Evolutionary conservation across 805 yeast species (phyloP).

Genomic region (Yueomyces sp.): DNA sequence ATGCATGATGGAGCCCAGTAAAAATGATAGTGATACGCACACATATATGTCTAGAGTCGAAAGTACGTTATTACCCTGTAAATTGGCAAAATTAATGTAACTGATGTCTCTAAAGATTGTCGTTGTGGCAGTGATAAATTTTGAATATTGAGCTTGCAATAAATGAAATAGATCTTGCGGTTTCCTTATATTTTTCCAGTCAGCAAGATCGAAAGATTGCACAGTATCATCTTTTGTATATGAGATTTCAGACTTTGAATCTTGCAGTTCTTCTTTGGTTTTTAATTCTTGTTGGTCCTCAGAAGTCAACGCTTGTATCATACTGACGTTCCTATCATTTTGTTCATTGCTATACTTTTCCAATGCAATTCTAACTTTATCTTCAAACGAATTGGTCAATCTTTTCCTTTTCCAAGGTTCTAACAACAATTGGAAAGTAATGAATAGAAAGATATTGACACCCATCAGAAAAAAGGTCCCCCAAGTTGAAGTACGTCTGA

Average conservation of each 20-base stretch:
- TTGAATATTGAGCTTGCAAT: not conserved
- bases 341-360: conserved; percentile 15
- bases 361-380: conserved; percentile 48
- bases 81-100: too few species aligned
- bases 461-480: conserved; percentile 90
- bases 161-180: too few species aligned
- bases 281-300: not conserved
- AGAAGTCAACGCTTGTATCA: not conserved
- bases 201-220: too few species aligned
- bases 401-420: conserved; percentile 91
- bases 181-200: too few species aligned
- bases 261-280: not conserved
- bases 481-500: conserved; percentile 89
- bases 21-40: not conserved
- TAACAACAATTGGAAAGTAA: conserved; percentile 70
- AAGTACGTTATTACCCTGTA: not conserved
- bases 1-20: not conserved
- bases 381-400: conserved; percentile 73
- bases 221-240: not conserved
- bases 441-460: conserved; percentile 61
- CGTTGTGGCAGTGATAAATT: not conserved
- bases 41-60: not conserved
- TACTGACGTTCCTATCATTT: not conserved
- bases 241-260: not conserved
- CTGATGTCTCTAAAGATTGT: too few species aligned